Evolutionary conservation across 345 rosid genomes (phyloP).

Genomic region (Gossypium bickii): DNA sequence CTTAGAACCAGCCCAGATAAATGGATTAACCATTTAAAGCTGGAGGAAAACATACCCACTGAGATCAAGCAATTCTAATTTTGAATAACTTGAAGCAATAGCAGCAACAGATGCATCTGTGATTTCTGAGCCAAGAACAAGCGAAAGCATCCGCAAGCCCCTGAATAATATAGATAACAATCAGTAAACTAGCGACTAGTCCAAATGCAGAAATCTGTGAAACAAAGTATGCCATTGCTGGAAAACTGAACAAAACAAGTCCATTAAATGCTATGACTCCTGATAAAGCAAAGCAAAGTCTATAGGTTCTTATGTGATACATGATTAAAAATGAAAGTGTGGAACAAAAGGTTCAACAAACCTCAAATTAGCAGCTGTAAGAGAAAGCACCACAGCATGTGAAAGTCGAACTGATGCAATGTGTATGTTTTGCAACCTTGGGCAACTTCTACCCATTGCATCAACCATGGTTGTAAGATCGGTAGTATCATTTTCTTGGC

Average conservation of each 20-base stretch:
- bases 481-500: conserved; percentile 69
- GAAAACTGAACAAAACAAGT: not conserved
- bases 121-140: conserved; percentile 88
- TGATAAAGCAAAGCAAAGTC: not conserved
- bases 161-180: conserved; percentile 33
- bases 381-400: conserved; percentile 76
- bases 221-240: not conserved
- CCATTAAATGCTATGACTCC: not conserved
- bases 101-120: conserved; percentile 94
- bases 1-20: not conserved
- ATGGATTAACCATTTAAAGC: not conserved
- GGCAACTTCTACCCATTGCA: conserved; percentile 71
- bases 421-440: conserved; percentile 74
- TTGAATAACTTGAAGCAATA: conserved; percentile 68
- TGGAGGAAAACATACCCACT: conserved; percentile 75
- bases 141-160: conserved; percentile 83
- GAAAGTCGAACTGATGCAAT: conserved; percentile 80
- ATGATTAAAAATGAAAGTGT: not conserved
- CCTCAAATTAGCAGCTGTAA: conserved; percentile 82
- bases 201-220: not conserved
- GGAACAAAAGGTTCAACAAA: conserved; percentile 25
- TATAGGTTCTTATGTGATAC: not conserved
- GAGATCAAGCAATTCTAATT: conserved; percentile 85
- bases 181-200: conserved; percentile 8
- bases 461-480: conserved; percentile 65